Evolutionary conservation across 805 yeast species (phyloP), one percentile per base, ranked within the genome.

Genomic region (Candida sanyiensis): DNA sequence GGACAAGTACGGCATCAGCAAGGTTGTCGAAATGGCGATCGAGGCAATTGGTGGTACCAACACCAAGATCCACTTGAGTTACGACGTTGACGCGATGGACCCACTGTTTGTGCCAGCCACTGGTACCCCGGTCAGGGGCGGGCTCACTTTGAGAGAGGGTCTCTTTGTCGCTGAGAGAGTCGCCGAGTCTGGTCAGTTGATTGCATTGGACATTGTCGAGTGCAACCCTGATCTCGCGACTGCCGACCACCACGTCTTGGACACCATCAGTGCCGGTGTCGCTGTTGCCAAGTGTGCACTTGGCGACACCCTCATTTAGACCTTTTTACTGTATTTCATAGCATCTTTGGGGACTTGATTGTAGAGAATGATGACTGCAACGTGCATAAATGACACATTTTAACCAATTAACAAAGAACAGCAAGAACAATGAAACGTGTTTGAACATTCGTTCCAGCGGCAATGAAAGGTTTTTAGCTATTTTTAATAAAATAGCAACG

Each of bases 121-220:
- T 1, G 98, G 98, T 39, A 93, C 98, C 1, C 90, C 97, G 30
- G 98, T 90, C 12, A 80, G 95, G 60, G 97, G 97, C 48, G 98
- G 98, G 4, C 69, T 90, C 48, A 81, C 96, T 7, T 72, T 90
- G 62, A 77, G 98, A 66, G 98, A 90, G 64, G 97, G 96, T 35
- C 72, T 93, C 59, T 90, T 83, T 58, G 64, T 90, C 38, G 93
- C 89, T 44, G 98, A 90, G 66, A 93, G 90, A 48, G 69, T 89
- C 24, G 96, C 96, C 7, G 86, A 78, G 54, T 76, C 95, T 20
- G 96, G 96, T n/a, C 75, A 79, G 49, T 73, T 90, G 46, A 80
- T 80, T 9, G 93, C 95, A 10, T 67, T 90, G 62, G 98, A 90
- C 59, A 75, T 90, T 31, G 97, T 90, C 20, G 98, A 90, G 64